These are phyloP conservation scores for Cercospora sp. DNA, from an alignment of 2,329 filamentous ascomycete genomes.

Conservation along the genomic window DNA sequence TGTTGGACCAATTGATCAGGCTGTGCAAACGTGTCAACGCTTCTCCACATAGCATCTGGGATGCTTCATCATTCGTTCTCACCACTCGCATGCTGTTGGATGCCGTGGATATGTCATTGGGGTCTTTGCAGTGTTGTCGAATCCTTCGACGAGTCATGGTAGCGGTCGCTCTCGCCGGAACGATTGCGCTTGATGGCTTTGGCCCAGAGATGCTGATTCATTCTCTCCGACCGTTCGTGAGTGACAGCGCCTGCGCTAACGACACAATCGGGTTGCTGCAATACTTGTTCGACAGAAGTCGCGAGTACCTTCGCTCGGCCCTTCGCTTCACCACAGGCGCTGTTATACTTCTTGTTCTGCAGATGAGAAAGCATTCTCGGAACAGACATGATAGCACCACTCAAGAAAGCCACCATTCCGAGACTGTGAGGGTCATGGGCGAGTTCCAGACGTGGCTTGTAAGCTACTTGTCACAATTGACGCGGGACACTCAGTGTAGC, in stretches of 20 bases:
- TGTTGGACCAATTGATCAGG: conserved; percentile 73
- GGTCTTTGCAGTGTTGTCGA: conserved; percentile 81
- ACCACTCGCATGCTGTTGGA: conserved; percentile 72
- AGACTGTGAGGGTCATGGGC: conserved; percentile 73
- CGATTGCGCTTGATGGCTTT: conserved; percentile 72
- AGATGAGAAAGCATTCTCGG: conserved; percentile 58
- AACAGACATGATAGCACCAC: conserved; percentile 64
- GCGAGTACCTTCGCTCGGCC: conserved; percentile 58
- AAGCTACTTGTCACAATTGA: conserved; percentile 58
- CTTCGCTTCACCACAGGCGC: conserved; percentile 81
- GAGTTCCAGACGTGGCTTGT: conserved; percentile 78
- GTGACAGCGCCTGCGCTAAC: conserved; percentile 82
- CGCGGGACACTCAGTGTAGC: neutral
- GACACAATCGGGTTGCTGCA: conserved; percentile 84
- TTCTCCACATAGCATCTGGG: conserved; percentile 50
- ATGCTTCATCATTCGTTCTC: conserved; percentile 34
- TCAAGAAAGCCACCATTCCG: conserved; percentile 77
- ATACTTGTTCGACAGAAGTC: conserved; percentile 74
- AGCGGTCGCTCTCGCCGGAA: conserved; percentile 74
- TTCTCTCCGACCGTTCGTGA: conserved; percentile 73
- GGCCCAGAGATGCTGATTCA: conserved; percentile 88
- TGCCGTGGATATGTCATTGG: conserved; percentile 77
- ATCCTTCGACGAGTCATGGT: conserved; percentile 84
- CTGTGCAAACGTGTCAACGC: conserved; percentile 72
- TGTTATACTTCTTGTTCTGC: conserved; percentile 74